These are phyloP conservation scores for Mycena belliarum DNA, from an alignment of 768 basidiomycete species.

Conservation along the genomic window DNA sequence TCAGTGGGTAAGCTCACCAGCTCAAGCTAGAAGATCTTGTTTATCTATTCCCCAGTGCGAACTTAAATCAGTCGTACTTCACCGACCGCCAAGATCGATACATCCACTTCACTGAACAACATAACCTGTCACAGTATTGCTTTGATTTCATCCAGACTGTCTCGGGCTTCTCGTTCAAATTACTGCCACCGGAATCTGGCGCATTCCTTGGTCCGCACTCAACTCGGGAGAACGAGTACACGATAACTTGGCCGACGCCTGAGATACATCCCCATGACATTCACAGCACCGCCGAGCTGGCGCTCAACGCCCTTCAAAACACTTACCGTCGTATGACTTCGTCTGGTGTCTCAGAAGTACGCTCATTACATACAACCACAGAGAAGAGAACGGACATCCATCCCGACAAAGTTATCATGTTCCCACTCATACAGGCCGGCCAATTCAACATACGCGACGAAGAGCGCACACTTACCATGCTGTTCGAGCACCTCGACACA, in stretches of 20 bases:
- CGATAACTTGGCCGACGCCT: slow-evolving; percentile 67
- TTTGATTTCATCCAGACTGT: slow-evolving; percentile 71
- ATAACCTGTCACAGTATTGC: slow-evolving; percentile 78
- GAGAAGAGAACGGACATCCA: slow-evolving; percentile 28
- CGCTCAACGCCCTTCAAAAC: slow-evolving; percentile 62
- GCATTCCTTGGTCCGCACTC: slow-evolving; percentile 29
- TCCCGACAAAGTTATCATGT: slow-evolving; percentile 49
- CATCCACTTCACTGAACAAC: slow-evolving; percentile 65
- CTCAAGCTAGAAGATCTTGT: neutral
- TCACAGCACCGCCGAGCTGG: slow-evolving; percentile 55
- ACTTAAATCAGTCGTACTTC: slow-evolving; percentile 91
- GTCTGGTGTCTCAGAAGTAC: neutral
- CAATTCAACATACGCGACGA: slow-evolving; percentile 88
- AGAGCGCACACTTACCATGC: slow-evolving; percentile 56
- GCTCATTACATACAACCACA: neutral
- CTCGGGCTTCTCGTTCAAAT: slow-evolving; percentile 70
- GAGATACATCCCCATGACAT: slow-evolving; percentile 70
- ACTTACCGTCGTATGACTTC: slow-evolving; percentile 26
- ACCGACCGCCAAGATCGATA: slow-evolving; percentile 95
- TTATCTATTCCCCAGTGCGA: slow-evolving; percentile 60
- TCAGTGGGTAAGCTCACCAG: slow-evolving; percentile 71
- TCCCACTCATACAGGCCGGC: slow-evolving; percentile 88
- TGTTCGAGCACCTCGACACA: slow-evolving; percentile 54
- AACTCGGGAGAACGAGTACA: slow-evolving; percentile 43
- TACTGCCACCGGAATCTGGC: slow-evolving; percentile 32